A percentile compares a stretch with the other conserved stretches of the same genome.
Conservation (phyloP, 2,329 filamentous ascomycete genomes). For the Fusarium sp. region DNA sequence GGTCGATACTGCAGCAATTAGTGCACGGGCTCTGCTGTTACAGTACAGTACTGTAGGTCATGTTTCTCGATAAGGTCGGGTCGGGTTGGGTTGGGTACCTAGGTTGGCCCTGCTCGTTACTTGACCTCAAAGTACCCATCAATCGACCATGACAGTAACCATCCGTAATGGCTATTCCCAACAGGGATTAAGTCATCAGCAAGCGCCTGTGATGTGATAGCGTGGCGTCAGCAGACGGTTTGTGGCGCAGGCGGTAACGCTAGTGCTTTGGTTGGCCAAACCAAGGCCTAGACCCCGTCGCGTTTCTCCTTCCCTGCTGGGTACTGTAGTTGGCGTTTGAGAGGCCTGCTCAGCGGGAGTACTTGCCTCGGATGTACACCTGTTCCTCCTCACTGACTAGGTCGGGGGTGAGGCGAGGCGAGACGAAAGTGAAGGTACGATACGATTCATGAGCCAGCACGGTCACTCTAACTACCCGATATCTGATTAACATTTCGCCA, state of each 20-base stretch:
- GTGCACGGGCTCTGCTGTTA: conserved; percentile 16
- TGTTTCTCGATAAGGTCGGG: not conserved
- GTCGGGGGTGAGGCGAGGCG: conserved; percentile 31
- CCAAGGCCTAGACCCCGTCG: conserved; percentile 17
- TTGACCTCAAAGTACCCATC: conserved; percentile 24
- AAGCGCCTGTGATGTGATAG: conserved; percentile 36
- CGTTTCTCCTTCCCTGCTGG: conserved; percentile 18
- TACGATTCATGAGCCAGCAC: conserved; percentile 18
- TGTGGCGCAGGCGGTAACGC: conserved; percentile 34
- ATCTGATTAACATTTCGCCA: not conserved
- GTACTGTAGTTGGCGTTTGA: conserved; percentile 1
- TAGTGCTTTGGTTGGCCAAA: conserved; percentile 21
- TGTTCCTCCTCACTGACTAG: conserved; percentile 20
- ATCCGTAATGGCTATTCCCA: conserved; percentile 19
- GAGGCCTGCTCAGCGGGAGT: conserved; percentile 18
- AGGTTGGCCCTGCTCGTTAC: conserved; percentile 8
- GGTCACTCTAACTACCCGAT: not conserved
- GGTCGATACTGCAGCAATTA: conserved; percentile 10
- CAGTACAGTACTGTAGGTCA: conserved; percentile 8
- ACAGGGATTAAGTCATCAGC: conserved; percentile 28
- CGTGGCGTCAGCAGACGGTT: conserved; percentile 30
- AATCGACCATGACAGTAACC: conserved; percentile 13
- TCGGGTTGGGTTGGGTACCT: no score
- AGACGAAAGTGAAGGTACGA: conserved; percentile 28
- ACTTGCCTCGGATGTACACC: conserved; percentile 28